Evolutionary conservation across 2,329 filamentous ascomycete genomes (phyloP), one percentile per base, ranked within the genome.

Genomic region (Metarhizium anisopliae): DNA sequence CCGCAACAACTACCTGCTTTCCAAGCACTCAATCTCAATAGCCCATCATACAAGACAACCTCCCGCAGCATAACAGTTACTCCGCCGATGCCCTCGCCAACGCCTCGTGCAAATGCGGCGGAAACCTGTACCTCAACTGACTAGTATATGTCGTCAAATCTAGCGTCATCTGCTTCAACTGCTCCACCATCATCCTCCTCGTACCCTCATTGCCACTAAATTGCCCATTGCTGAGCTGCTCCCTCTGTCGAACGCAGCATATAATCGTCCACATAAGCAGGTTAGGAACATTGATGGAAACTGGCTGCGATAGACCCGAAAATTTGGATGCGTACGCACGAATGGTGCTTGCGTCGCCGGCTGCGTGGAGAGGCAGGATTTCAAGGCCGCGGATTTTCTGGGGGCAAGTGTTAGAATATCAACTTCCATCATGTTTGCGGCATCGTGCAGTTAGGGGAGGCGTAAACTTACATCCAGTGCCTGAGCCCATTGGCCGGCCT

Each of bases 111-210:
- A 97, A 80, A 66, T 89, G 82, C 42, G 89, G 87, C 52, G 90
- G 90, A 74, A 97, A 81, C 66, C 94, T 85, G 73, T 96, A 97
- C 67, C 89, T 85, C 67, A 97, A 84, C 79, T 96, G 84, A 56
- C 91, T 93, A 16, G 91, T 93, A 76, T 96, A 97, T 14, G 94
- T 88, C 76, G 94, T 96, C 64, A 96, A 73, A 71, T 97, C 93
- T 70, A 91, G 85, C 43, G 89, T 91, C 75, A 89, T 90, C 69
- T 87, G 83, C 73, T 87, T 82, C 66, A 95, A 76, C 64, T 87
- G 79, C 56, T 87, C 84, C 53, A 86, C 84, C 72, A 90, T 80
- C 69, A 76, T 73, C 67, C 74, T 78, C 66, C 79, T 77, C 60
- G 79, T 86, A 55, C 81, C 81, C 66, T 85, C 83, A 70, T 87